Conservation (phyloP, 106 monocot genomes). For the Platanthera zijinensis region DNA sequence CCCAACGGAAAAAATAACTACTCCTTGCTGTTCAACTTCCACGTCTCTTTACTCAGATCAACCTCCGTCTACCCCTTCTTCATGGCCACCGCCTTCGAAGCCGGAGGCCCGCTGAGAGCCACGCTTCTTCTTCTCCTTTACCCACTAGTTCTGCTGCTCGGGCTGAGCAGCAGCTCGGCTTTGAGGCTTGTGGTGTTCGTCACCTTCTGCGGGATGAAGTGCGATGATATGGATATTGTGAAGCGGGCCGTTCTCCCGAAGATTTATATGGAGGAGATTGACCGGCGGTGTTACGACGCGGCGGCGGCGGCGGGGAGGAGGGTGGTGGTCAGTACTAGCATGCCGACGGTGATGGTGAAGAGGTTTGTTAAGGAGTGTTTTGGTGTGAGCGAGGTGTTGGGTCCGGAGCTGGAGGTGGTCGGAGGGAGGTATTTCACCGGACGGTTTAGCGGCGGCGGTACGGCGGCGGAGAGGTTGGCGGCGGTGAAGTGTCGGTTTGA, state of each 20-base stretch:
- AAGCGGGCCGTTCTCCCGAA: conserved; percentile 65
- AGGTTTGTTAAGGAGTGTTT: conserved; percentile 60
- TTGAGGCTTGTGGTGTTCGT: conserved; percentile 58
- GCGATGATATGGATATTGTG: conserved; percentile 36
- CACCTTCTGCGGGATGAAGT: conserved; percentile 57
- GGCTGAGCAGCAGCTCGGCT: conserved; percentile 14
- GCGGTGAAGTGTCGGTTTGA: conserved; percentile 17
- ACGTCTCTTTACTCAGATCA: conserved; percentile 6
- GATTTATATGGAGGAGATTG: conserved; percentile 54
- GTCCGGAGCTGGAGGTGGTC: conserved; percentile 34
- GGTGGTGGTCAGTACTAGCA: conserved; percentile 37
- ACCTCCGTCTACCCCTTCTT: conserved; percentile 66
- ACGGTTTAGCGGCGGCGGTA: conserved; percentile 8
- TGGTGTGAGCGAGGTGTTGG: conserved; percentile 33
- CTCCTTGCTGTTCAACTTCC: background rate
- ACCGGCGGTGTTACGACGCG: conserved; percentile 33
- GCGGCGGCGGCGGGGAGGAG: conserved; percentile 30
- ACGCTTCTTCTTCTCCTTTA: conserved; percentile 40
- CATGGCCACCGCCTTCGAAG: conserved; percentile 86
- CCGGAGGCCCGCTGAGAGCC: conserved; percentile 46
- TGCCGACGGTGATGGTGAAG: conserved; percentile 74
- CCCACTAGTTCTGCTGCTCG: conserved; percentile 36
- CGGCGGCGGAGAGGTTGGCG: background rate
- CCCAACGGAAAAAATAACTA: background rate
- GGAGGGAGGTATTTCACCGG: conserved; percentile 39